A percentile compares a stretch with the other conserved stretches of the same genome.
Evolutionary conservation across 768 basidiomycete species (phyloP).

Genomic region (Suillus lakei): DNA sequence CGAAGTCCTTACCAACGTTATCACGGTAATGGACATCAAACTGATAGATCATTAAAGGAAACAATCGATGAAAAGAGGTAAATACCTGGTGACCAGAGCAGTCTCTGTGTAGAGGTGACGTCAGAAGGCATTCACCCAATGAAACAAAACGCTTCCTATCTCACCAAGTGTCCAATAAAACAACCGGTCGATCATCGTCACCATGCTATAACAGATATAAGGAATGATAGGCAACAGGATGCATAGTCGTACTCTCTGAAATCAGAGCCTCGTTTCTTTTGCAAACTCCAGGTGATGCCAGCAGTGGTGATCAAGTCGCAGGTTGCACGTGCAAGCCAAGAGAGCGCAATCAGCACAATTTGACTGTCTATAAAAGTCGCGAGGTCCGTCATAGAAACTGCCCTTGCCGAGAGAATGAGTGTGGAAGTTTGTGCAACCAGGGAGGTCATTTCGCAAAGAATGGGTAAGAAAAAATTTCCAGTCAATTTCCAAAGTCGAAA

Average conservation of each 20-base stretch:
- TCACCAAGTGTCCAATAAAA: background rate
- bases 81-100: background rate
- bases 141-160: background rate
- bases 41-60: background rate
- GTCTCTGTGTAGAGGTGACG: background rate
- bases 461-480: background rate
- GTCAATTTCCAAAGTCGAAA: constrained; percentile 9
- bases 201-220: background rate
- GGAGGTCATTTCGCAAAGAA: constrained; percentile 1
- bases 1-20: background rate
- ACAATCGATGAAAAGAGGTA: background rate
- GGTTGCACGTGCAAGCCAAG: background rate
- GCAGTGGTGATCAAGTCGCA: constrained; percentile 11
- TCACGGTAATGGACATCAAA: background rate
- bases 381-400: background rate
- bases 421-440: background rate
- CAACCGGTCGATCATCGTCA: background rate
- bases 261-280: background rate
- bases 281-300: background rate
- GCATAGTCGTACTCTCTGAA: background rate
- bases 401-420: background rate
- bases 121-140: background rate
- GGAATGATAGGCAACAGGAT: background rate
- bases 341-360: background rate
- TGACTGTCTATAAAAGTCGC: background rate